A percentile compares a stretch with the other conserved stretches of the same genome.
Evolutionary conservation across 1,284 basidiomycete genomes (phyloP).

Genomic region (Flammula alnicola): DNA sequence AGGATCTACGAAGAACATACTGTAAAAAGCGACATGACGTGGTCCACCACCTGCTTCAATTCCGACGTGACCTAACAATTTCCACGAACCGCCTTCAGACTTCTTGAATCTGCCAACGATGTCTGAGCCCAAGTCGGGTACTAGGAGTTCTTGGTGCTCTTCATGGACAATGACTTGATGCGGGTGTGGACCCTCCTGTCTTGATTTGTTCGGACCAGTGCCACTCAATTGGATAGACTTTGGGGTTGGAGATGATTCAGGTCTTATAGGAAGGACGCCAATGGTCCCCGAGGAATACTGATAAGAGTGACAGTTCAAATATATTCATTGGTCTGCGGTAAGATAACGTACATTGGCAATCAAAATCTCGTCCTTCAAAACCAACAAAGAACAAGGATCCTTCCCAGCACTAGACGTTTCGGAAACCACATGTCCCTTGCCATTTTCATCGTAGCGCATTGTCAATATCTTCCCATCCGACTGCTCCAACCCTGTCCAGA

Average conservation of each 20-base stretch:
- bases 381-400: conserved; percentile 63
- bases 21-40: conserved; percentile 64
- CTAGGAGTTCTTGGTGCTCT: conserved; percentile 57
- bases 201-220: conserved; percentile 59
- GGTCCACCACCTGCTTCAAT: conserved; percentile 65
- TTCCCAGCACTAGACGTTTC: conserved; percentile 56
- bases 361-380: conserved; percentile 54
- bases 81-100: conserved; percentile 47
- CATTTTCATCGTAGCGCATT: conserved; percentile 53
- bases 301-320: conserved; percentile 6
- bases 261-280: conserved; percentile 50
- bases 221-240: conserved; percentile 47
- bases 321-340: background rate
- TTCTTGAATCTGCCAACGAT: conserved; percentile 60
- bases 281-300: conserved; percentile 69
- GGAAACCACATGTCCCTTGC: conserved; percentile 50
- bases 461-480: conserved; percentile 60
- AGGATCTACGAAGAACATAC: conserved; percentile 41
- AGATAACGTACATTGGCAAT: conserved; percentile 64
- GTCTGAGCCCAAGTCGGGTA: conserved; percentile 76
- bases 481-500: conserved; percentile 68
- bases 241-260: conserved; percentile 30
- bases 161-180: conserved; percentile 61
- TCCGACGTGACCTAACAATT: conserved; percentile 44
- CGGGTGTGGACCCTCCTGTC: conserved; percentile 70